Conservation (phyloP, 164 flowering plant genomes). For the Piper betle region DNA sequence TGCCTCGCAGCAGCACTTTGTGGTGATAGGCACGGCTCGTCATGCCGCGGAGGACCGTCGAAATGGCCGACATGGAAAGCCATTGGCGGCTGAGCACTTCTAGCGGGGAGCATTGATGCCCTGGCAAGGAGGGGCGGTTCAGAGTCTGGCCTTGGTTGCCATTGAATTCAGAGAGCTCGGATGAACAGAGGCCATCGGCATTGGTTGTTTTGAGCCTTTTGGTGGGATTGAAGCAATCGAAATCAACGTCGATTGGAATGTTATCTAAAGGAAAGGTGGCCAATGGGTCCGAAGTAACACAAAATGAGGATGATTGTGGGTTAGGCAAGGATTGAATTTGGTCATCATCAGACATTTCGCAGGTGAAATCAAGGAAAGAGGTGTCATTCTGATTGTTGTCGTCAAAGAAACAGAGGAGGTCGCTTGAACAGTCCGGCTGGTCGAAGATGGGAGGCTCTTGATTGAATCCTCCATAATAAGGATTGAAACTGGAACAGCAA, state of each 20-base stretch:
- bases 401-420: constrained; percentile 5
- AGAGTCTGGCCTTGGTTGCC: neutral
- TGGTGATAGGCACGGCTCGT: constrained; percentile 22
- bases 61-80: neutral
- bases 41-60: constrained; percentile 2
- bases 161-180: neutral
- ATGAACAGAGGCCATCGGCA: neutral
- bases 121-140: neutral
- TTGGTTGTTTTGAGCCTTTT: constrained; percentile 4
- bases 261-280: neutral
- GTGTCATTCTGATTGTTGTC: neutral
- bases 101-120: neutral
- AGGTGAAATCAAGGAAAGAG: constrained; percentile 2
- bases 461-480: neutral
- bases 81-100: constrained; percentile 3
- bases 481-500: neutral
- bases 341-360: constrained; percentile 3
- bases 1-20: constrained; percentile 81
- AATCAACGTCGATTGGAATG: constrained; percentile 2
- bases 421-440: constrained; percentile 1
- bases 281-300: neutral
- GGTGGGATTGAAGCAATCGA: constrained; percentile 3
- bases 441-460: constrained; percentile 1
- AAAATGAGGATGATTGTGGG: constrained; percentile 1
- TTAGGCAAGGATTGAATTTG: neutral